A percentile compares a stretch with the other conserved stretches of the same genome.
Conservation (phyloP, 441 rosid genomes). For the Heliophila coronopifolia region DNA sequence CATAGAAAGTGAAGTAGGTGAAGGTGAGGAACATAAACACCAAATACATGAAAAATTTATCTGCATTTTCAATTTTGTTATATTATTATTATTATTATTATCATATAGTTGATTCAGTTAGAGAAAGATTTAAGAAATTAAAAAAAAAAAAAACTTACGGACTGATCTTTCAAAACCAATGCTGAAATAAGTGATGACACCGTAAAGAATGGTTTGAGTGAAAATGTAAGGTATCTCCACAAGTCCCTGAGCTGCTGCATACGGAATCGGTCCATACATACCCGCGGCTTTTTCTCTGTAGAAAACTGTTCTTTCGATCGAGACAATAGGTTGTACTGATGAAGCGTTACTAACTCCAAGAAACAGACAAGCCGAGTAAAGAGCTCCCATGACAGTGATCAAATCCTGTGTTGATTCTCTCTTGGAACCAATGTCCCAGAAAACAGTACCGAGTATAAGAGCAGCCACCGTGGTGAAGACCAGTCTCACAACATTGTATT, state of each 20-base stretch:
- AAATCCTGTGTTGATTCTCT: constrained; percentile 57
- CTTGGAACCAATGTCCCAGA: constrained; percentile 69
- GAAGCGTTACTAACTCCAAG: constrained; percentile 86
- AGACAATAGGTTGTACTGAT: constrained; percentile 78
- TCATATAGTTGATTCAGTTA: not conserved
- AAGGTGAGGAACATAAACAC: constrained; percentile 89
- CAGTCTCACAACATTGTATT: constrained; percentile 66
- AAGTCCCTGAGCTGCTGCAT: constrained; percentile 83
- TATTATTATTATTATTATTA: no score
- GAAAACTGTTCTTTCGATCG: constrained; percentile 79
- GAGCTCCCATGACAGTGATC: constrained; percentile 71
- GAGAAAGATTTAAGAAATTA: not conserved
- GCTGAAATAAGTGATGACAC: constrained; percentile 77
- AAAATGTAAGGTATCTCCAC: constrained; percentile 86
- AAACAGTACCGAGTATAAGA: constrained; percentile 67
- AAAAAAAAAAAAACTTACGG: constrained; percentile 36
- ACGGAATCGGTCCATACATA: constrained; percentile 69
- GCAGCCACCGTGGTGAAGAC: constrained; percentile 56
- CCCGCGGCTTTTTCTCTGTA: constrained; percentile 92
- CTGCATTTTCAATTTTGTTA: constrained; percentile 36
- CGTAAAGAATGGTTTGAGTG: constrained; percentile 59
- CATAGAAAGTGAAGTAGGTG: constrained; percentile 83
- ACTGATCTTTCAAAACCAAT: constrained; percentile 66
- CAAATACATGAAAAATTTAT: constrained; percentile 60
- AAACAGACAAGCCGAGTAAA: constrained; percentile 71